phyloP scores from a whole-genome alignment of 2,329 filamentous ascomycete species.

The Fusarium liriodendri region DNA sequence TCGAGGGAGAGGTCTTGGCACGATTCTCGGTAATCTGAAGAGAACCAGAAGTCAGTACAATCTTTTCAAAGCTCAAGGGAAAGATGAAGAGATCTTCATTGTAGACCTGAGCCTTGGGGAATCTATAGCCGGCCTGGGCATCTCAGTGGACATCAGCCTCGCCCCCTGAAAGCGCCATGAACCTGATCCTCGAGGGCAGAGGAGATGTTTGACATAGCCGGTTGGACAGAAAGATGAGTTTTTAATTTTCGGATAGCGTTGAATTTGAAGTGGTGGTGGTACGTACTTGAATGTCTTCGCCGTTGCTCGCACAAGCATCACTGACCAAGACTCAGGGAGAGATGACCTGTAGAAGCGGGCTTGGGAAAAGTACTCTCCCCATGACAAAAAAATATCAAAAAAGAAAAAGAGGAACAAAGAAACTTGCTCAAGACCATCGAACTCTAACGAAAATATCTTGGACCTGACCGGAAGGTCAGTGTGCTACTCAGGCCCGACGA shows the following conservation, averaged over 20 bases:
- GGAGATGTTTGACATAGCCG: no score
- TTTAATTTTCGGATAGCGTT: no score
- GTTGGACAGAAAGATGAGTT: no score
- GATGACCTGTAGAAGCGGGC: neutral
- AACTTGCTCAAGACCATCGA: neutral
- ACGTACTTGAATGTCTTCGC: neutral
- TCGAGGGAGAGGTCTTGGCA: neutral
- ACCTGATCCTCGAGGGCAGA: no score
- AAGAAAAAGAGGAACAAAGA: no score
- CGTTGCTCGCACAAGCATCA: neutral
- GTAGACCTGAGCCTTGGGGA: neutral
- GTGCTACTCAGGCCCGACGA: neutral
- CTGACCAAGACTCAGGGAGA: neutral
- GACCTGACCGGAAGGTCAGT: neutral
- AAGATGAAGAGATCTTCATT: neutral
- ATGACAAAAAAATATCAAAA: no score
- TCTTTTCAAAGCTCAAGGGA: neutral
- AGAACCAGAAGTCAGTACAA: neutral
- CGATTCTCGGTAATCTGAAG: neutral
- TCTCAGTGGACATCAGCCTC: rapidly evolving
- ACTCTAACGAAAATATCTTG: neutral
- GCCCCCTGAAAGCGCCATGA: neutral
- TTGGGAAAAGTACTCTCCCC: neutral
- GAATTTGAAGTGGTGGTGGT: neutral
- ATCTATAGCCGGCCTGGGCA: rapidly evolving